Evolutionary conservation across 306 rosid species (phyloP), one percentile per base, ranked within the genome.

Genomic region (Sicyos edulis): DNA sequence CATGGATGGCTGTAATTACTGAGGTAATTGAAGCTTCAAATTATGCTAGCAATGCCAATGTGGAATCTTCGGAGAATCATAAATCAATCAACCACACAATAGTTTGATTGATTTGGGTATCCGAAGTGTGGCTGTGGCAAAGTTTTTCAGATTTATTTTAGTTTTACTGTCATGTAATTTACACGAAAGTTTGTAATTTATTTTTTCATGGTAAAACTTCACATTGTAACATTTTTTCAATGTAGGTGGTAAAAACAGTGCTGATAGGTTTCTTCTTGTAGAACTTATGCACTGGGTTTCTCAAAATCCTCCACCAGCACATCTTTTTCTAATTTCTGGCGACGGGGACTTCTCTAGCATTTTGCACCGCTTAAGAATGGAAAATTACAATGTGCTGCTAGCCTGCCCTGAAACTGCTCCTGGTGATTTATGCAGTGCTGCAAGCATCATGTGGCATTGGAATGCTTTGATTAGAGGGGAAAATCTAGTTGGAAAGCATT

Each of bases 221-320:
- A 29, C 32, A 7, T 64, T 57, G 19, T 21, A 54, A 70, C 49
- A 62, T 70, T 24, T 34, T 77, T 9, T 16, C 47, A 60, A 66
- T 83, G 85, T 90, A 93, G 99, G 92, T 82, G 92, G 89, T 77
- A 91, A 87, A 77, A 91, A 86, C 70, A 87, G 85, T 72, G 97
- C 97, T 7, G 91, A 91, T 81, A 82, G 89, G 81, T 84, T 88
- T 76, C 91, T 92, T 81, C 87, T 92, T 68, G 67, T 85, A 45
- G 89, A 89, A 79, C 96, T 93, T 45, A 78, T 91, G 96, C 76
- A 62, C 75, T 93, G 97, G 97, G 92, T 91, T 81, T 86, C 99
- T 61, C 93, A 85, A 77, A 88, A 91, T 80, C 97, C 99, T 77
- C 99, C 99, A 44, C 99, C 97, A 8, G 99, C 99, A 11, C 97